phyloP scores from a whole-genome alignment of 345 rosid species.

The Reutealis trisperma region DNA sequence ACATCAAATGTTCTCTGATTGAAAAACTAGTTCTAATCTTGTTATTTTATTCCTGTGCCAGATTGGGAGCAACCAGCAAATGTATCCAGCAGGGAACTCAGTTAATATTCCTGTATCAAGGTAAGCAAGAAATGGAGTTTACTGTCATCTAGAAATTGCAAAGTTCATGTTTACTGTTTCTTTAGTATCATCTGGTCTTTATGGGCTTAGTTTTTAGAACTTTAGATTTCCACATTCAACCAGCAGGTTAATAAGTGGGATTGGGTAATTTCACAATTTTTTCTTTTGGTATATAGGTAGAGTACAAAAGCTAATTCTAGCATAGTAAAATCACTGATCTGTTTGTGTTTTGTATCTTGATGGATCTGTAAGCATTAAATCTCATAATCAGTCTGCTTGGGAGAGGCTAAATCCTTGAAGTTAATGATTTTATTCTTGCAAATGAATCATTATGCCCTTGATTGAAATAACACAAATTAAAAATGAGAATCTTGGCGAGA shows the following conservation, averaged over 20 bases:
- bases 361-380: no score
- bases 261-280: not conserved
- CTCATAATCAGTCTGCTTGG: no score
- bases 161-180: not conserved
- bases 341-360: no score
- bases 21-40: constrained; percentile 19
- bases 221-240: not conserved
- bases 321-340: no score
- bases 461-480: no score
- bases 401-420: no score
- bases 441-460: no score
- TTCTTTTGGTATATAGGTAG: no score
- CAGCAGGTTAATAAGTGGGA: not conserved
- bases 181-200: not conserved
- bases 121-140: constrained; percentile 15
- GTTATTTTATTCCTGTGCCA: constrained; percentile 24
- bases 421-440: no score
- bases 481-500: no score
- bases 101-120: constrained; percentile 40
- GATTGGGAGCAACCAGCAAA: constrained; percentile 41
- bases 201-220: not conserved
- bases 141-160: not conserved
- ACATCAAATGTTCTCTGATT: not conserved
- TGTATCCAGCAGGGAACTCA: constrained; percentile 31
- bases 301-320: no score